These are phyloP conservation scores for Wickerhamiella azymoides DNA, from an alignment of 805 yeast genomes.

Conservation along the genomic window DNA sequence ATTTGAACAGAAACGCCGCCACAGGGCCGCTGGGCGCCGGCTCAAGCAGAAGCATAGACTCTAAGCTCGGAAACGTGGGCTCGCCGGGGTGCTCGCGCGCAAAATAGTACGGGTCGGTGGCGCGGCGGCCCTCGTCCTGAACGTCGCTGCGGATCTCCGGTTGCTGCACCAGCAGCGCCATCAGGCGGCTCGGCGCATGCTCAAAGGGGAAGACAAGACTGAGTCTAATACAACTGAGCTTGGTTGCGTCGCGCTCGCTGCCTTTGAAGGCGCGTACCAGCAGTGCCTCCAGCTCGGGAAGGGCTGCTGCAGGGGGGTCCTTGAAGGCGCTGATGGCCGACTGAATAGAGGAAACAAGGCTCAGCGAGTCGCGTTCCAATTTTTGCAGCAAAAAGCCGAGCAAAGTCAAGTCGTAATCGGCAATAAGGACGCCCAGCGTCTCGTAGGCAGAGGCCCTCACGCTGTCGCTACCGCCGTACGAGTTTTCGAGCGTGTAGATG, in stretches of 20 bases:
- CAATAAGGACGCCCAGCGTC: constrained; percentile 53
- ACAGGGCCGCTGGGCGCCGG: constrained; percentile 5
- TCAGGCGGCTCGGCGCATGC: constrained; percentile 51
- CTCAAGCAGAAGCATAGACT: not conserved
- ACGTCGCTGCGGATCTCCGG: constrained; percentile 46
- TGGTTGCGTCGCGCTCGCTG: constrained; percentile 33
- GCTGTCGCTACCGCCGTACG: constrained; percentile 1
- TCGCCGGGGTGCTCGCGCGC: constrained; percentile 24
- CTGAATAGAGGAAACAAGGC: constrained; percentile 53
- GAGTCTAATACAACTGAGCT: constrained; percentile 53
- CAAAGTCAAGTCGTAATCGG: constrained; percentile 31
- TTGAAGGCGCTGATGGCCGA: constrained; percentile 43
- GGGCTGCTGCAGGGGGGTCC: not conserved
- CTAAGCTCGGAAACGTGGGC: not conserved
- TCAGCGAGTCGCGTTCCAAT: constrained; percentile 46
- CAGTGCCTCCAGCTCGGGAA: not conserved
- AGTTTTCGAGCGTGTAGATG: not conserved
- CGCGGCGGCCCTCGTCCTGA: constrained; percentile 64
- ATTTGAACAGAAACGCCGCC: constrained; percentile 13
- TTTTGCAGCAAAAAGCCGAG: constrained; percentile 60
- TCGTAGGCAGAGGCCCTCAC: constrained; percentile 34
- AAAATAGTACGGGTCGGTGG: constrained; percentile 76
- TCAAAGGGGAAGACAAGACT: constrained; percentile 34
- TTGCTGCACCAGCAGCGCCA: constrained; percentile 53
- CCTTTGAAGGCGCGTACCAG: constrained; percentile 13